phyloP scores from a whole-genome alignment of 2,329 filamentous ascomycete species.

The Didymella keratinophila region DNA sequence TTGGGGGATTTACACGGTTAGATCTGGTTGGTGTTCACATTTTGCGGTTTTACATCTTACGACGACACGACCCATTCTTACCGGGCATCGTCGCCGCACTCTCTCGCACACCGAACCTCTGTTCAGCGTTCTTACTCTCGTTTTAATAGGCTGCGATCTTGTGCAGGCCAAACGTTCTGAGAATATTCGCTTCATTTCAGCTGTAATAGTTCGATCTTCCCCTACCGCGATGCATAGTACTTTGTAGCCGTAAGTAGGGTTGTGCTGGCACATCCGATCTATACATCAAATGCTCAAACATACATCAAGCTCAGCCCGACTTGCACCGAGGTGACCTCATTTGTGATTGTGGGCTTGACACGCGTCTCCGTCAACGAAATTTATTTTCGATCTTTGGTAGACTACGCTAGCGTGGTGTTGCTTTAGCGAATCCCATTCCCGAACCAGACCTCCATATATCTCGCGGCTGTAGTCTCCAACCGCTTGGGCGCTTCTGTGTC shows the following conservation, averaged over 20 bases:
- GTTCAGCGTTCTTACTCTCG: conserved; percentile 50
- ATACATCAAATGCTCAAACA: conserved; percentile 25
- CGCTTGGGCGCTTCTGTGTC: background rate
- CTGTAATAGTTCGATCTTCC: conserved; percentile 33
- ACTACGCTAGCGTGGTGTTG: conserved; percentile 18
- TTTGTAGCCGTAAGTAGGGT: conserved; percentile 37
- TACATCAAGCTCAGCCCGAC: conserved; percentile 1
- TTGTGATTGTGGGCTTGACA: conserved; percentile 4
- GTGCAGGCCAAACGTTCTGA: conserved; percentile 38
- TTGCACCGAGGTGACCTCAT: background rate
- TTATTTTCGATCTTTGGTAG: conserved; percentile 15
- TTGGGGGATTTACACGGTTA: conserved; percentile 33
- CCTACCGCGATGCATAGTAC: conserved; percentile 31
- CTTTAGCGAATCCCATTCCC: conserved; percentile 16
- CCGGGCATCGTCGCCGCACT: conserved; percentile 44
- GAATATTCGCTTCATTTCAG: conserved; percentile 44
- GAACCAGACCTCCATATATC: conserved; percentile 8
- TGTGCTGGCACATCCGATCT: conserved; percentile 46
- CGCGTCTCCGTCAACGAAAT: background rate
- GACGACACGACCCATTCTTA: conserved; percentile 43
- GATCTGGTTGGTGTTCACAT: conserved; percentile 41
- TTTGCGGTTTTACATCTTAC: conserved; percentile 35
- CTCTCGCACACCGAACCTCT: conserved; percentile 20
- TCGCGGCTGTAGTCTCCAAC: conserved; percentile 5
- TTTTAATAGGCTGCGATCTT: conserved; percentile 46